Base-by-base conservation (phyloP, 345 rosid species). In the Pistacia atlantica region DNA sequence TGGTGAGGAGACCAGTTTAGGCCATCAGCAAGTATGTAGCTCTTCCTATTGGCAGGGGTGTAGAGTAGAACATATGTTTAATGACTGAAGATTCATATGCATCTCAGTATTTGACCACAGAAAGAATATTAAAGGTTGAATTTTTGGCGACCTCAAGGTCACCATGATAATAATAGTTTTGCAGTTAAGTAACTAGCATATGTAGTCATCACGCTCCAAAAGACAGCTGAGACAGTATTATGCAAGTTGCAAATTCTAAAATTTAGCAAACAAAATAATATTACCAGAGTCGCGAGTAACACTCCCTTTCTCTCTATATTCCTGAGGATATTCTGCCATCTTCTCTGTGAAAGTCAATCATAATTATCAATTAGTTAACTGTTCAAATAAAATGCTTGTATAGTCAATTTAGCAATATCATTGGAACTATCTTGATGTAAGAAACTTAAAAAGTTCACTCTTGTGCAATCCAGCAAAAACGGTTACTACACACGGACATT, bases 291-390 rank as follows among this genome's bases (percentile, higher is more conserved):
- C 90, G 66, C 60, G 81, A 62, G 77, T 48, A 51, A 25, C 46
- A 64, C 54, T 85, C 58, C 76, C 82, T 54, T 76, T 84, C 71
- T 84, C 87, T 74, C 75, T 38, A 59, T 57, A 82, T 51, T 78
- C 87, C 35, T 69, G 83, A 66, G 80, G 70, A 79, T 75, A 79
- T 75, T 85, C 92, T 58, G 72, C n/a, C 76, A 81, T 59, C 84
- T 84, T 89, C 73, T 83, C 92, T 87, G 86, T 10, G 59, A 76
- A 71, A 49, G 4, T 64, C 75, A 75, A 75, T 63, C 67, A 65
- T 17, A 75, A 66, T 17, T 33, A 65, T 49, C 14, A 28, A 38
- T 69, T 65, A 20, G 74, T 62, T 31, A 65, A 42, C 17, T 45
- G 61, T 64, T 51, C 25, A 72, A 60, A 60, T 1, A 1, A 35